Percentiles rank a stretch among this genome's conserved stretches.
Conservation (phyloP, 371 early-diverging fungal genomes). For the Smittium culicis region DNA sequence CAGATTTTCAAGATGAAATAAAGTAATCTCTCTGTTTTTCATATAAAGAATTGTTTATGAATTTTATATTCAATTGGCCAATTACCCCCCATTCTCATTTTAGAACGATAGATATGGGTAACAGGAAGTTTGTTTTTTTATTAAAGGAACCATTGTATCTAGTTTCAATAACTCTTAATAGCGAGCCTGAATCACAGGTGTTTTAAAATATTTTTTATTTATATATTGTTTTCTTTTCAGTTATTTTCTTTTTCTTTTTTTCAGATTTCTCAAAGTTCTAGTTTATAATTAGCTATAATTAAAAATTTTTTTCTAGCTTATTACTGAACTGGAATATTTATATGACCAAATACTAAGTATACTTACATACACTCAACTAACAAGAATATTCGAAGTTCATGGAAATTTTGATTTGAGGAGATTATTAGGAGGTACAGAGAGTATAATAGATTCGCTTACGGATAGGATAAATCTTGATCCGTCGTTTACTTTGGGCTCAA, state of each 20-base stretch:
- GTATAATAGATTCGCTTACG: conserved; percentile 66
- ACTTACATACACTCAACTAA: conserved; percentile 66
- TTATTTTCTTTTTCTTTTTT: not conserved
- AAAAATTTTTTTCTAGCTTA: conserved; percentile 36
- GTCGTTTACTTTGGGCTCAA: conserved; percentile 60
- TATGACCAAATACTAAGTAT: conserved; percentile 79
- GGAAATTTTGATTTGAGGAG: conserved; percentile 80
- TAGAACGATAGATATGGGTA: conserved; percentile 59
- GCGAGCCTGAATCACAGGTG: conserved; percentile 68
- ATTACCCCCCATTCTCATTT: not conserved
- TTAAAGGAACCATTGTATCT: conserved; percentile 69
- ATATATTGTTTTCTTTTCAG: no score
- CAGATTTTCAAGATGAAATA: conserved; percentile 64
- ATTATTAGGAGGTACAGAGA: conserved; percentile 63
- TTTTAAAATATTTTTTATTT: not conserved
- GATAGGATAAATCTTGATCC: conserved; percentile 54
- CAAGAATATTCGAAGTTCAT: conserved; percentile 69
- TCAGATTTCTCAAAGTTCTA: not conserved
- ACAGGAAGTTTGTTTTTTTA: conserved; percentile 69
- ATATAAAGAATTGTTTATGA: not conserved
- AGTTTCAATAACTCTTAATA: conserved; percentile 62
- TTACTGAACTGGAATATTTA: conserved; percentile 62
- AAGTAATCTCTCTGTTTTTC: conserved; percentile 30
- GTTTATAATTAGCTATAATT: not conserved
- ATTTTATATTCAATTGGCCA: not conserved